These are phyloP conservation scores for Aureobasidium sp. DNA, from an alignment of 2,329 filamentous ascomycete species.

Conservation along the genomic window DNA sequence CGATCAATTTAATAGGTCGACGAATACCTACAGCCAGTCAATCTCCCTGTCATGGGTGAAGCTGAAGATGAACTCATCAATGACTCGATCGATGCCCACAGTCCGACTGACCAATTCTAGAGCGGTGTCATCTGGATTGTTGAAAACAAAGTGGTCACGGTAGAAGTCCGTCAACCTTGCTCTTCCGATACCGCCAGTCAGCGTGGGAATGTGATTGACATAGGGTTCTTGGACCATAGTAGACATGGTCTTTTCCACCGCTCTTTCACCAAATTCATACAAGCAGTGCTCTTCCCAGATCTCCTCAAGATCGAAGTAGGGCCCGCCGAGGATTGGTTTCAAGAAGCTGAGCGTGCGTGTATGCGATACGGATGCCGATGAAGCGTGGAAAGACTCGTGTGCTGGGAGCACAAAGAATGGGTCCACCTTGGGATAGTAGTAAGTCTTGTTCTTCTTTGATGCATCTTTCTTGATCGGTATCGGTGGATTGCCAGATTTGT, in stretches of 20 bases:
- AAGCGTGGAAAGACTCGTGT: constrained; percentile 45
- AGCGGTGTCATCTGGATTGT: constrained; percentile 47
- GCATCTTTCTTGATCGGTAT: constrained; percentile 14
- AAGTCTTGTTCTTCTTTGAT: constrained; percentile 31
- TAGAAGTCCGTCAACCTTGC: constrained; percentile 46
- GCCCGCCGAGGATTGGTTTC: constrained; percentile 56
- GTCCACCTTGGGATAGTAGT: constrained; percentile 41
- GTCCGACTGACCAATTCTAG: constrained; percentile 52
- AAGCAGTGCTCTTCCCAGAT: constrained; percentile 44
- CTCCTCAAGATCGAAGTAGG: constrained; percentile 48
- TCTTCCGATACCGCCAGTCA: constrained; percentile 39
- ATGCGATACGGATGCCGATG: constrained; percentile 55
- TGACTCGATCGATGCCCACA: constrained; percentile 49
- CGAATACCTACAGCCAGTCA: constrained; percentile 62
- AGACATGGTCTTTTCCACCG: constrained; percentile 26
- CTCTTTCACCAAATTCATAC: constrained; percentile 37
- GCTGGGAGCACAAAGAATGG: constrained; percentile 47
- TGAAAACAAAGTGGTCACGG: constrained; percentile 49
- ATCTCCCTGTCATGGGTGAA: constrained; percentile 62
- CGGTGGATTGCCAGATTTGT: constrained; percentile 22
- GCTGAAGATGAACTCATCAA: constrained; percentile 51
- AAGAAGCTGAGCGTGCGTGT: constrained; percentile 60
- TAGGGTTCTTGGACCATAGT: constrained; percentile 28
- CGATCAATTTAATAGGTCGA: no score
- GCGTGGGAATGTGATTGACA: constrained; percentile 36